phyloP scores from a whole-genome alignment of 257 asterid species.

The Agastache rugosa region DNA sequence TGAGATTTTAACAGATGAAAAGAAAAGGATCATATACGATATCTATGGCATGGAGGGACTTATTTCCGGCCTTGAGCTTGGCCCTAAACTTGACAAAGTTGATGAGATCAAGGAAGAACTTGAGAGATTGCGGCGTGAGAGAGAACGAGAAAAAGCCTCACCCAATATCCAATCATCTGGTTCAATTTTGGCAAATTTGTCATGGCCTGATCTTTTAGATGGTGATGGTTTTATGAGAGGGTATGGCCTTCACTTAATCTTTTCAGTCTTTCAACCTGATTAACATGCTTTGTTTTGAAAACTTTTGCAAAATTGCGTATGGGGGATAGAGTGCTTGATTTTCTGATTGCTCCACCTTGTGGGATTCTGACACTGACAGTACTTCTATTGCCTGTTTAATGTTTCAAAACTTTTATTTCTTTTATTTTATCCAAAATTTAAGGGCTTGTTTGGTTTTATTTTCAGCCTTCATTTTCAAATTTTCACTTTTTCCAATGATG shows the following conservation, averaged over 20 bases:
- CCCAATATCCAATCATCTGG: constrained; percentile 78
- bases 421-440: not conserved
- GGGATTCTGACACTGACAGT: constrained; percentile 11
- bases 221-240: constrained; percentile 98
- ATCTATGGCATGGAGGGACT: constrained; percentile 98
- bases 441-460: constrained; percentile 9
- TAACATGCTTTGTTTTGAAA: constrained; percentile 32
- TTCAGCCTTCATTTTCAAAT: not conserved
- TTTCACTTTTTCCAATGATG: not conserved
- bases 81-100: constrained; percentile 73
- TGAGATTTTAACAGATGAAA: constrained; percentile 84
- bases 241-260: constrained; percentile 46
- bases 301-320: not conserved
- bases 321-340: constrained; percentile 23
- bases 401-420: not conserved
- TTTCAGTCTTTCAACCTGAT: constrained; percentile 26
- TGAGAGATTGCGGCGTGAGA: constrained; percentile 72
- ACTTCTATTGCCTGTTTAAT: not conserved
- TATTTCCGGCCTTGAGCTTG: constrained; percentile 92
- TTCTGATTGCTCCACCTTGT: constrained; percentile 24
- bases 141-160: constrained; percentile 69
- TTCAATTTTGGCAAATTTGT: constrained; percentile 75
- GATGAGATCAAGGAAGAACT: constrained; percentile 96
- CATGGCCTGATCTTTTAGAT: constrained; percentile 70
- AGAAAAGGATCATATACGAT: constrained; percentile 81